Evolutionary conservation across 805 yeast species (phyloP).

Genomic region (Spencermartinsiella europaea): DNA sequence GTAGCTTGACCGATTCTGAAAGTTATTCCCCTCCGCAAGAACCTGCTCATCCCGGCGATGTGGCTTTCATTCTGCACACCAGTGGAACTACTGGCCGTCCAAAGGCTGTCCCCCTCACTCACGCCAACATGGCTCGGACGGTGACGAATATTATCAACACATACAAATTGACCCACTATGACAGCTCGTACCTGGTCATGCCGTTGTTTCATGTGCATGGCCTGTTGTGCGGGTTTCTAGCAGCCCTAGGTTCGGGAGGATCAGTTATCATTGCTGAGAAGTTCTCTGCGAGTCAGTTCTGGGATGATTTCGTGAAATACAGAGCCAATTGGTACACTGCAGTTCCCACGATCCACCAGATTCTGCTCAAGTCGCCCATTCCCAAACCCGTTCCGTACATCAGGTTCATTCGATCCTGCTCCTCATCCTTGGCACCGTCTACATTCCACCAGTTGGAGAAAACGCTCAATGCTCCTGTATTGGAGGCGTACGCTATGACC

Average conservation of each 20-base stretch:
- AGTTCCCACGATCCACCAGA: slow-evolving; percentile 72
- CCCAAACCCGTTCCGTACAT: slow-evolving; percentile 51
- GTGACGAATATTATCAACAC: slow-evolving; percentile 55
- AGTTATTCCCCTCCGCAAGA: slow-evolving; percentile 6
- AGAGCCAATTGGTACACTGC: slow-evolving; percentile 69
- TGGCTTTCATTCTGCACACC: slow-evolving; percentile 65
- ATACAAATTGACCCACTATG: slow-evolving; percentile 45
- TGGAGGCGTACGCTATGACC: slow-evolving; percentile 78
- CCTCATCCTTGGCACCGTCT: slow-evolving; percentile 64
- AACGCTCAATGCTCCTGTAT: slow-evolving; percentile 58
- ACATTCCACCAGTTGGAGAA: slow-evolving; percentile 54
- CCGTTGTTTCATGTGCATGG: slow-evolving; percentile 79
- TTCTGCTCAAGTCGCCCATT: slow-evolving; percentile 46
- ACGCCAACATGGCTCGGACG: slow-evolving; percentile 55
- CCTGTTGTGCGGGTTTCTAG: slow-evolving; percentile 56
- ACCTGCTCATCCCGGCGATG: slow-evolving; percentile 42
- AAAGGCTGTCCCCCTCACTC: slow-evolving; percentile 68
- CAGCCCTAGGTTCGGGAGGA: slow-evolving; percentile 58
- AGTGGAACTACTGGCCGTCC: slow-evolving; percentile 76
- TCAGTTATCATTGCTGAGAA: slow-evolving; percentile 54
- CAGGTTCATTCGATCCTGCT: slow-evolving; percentile 67
- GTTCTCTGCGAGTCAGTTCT: slow-evolving; percentile 58
- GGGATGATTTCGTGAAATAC: slow-evolving; percentile 49
- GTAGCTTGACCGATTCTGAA: slow-evolving; percentile 22
- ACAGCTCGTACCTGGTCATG: slow-evolving; percentile 63